Evolutionary conservation across 1,284 basidiomycete genomes (phyloP).

Genomic region (Leccinum pseudoinsigne): DNA sequence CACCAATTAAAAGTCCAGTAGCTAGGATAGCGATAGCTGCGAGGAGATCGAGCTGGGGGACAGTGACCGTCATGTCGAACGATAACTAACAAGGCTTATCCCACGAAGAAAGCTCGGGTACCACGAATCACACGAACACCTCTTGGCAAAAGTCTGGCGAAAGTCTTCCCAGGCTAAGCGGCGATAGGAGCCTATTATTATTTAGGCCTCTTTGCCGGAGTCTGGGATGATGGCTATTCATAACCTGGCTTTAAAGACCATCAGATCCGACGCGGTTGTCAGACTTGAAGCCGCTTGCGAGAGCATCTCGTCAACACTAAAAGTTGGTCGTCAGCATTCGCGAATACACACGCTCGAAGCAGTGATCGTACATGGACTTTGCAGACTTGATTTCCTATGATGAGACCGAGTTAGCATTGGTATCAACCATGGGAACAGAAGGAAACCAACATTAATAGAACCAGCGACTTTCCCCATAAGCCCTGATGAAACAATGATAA

Average conservation of each 20-base stretch:
- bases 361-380: conserved; percentile 65
- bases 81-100: neutral
- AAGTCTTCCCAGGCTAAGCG: neutral
- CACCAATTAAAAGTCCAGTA: conserved; percentile 6
- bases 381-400: conserved; percentile 74
- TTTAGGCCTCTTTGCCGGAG: neutral
- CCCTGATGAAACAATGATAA: conserved; percentile 44
- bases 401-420: neutral
- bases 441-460: conserved; percentile 56
- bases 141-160: no score
- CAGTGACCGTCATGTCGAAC: conserved; percentile 13
- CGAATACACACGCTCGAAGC: neutral
- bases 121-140: neutral
- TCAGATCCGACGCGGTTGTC: conserved; percentile 35
- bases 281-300: conserved; percentile 51
- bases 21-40: conserved; percentile 1
- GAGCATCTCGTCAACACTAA: conserved; percentile 72
- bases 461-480: conserved; percentile 88
- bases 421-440: neutral
- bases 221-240: conserved; percentile 25
- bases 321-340: conserved; percentile 15
- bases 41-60: neutral
- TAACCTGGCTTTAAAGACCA: conserved; percentile 45
- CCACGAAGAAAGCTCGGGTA: neutral
- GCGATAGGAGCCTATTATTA: neutral